Percentiles rank a stretch among this genome's conserved stretches.
phyloP scores from a whole-genome alignment of 331 rosid species.

The Rosa hybrid region DNA sequence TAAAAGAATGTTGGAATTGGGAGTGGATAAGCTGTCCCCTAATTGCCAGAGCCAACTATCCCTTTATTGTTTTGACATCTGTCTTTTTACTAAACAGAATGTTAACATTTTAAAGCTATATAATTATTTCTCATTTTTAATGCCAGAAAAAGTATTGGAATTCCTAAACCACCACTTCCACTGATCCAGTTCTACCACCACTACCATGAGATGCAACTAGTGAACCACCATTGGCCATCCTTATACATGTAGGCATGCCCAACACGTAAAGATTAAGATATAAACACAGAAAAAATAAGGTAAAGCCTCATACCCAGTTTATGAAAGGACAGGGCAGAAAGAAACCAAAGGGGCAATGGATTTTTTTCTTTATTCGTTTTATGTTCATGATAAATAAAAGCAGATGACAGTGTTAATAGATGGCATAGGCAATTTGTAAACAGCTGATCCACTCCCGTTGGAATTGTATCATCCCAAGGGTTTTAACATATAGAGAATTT shows the following conservation, averaged over 20 bases:
- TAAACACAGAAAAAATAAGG: neutral
- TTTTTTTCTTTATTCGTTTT: too few species aligned
- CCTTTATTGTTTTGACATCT: neutral
- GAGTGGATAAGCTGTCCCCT: neutral
- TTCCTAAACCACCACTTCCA: neutral
- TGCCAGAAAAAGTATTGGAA: neutral
- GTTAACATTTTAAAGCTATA: neutral
- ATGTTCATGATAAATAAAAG: neutral
- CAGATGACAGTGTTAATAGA: neutral
- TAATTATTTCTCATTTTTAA: neutral
- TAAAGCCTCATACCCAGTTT: neutral
- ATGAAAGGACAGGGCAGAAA: neutral
- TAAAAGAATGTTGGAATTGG: neutral
- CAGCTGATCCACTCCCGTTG: neutral
- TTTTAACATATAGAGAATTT: neutral
- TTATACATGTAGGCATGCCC: neutral
- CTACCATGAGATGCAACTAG: neutral
- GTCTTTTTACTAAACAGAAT: neutral
- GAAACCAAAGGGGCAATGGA: too few species aligned
- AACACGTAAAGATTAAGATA: neutral
- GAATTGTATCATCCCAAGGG: neutral
- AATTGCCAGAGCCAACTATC: neutral
- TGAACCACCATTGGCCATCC: neutral
- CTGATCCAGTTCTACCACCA: neutral
- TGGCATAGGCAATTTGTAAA: neutral